Evolutionary conservation across 2,329 filamentous ascomycete genomes (phyloP), one percentile per base, ranked within the genome.

Genomic region (Blumeria hordei): DNA sequence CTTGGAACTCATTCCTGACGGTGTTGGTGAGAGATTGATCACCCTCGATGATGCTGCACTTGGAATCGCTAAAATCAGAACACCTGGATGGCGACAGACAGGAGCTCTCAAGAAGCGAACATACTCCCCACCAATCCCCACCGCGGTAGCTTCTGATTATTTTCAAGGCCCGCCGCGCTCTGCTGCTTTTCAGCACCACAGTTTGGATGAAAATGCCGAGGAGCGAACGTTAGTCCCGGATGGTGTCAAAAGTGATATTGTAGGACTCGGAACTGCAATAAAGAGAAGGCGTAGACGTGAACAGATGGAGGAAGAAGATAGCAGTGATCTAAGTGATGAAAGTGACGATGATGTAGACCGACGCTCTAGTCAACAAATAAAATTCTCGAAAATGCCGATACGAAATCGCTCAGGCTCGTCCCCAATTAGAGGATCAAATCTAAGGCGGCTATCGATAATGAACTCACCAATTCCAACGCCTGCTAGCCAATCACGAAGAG

Each of bases 371-470:
- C 86, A 93, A 65, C 86, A 93, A 66, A 94, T 96, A 66, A 88
- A 90, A 64, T 98, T 98, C 68, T 80, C 84, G 52, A 96, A 96
- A 69, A 90, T 95, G 85, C 90, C 92, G 0, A 76, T 94, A 45
- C 78, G 88, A 34, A 80, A 80, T 60, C 80, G 90, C 55, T 85
- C 88, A 32, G 90, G 86, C 10, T 95, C 88, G 0, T 95, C 90
- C 51, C 90, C 90, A 3, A 80, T 85, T 39, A 81, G 86, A 60
- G 77, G 75, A 12, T 80, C 80, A 14, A 78, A 75, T 57, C 67
- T 78, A 32, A 73, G 74, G 47, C 79, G 81, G 57, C 72, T 74
- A 3, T 65, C 72, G 10, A 66, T 88, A 14, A 85, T 86, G 10
- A 94, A 86, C 0, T 95, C 90, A 52, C 88, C 88, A 1, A 69